Conservation (phyloP, 805 yeast species). For the Saccharomycopsis microspora region DNA sequence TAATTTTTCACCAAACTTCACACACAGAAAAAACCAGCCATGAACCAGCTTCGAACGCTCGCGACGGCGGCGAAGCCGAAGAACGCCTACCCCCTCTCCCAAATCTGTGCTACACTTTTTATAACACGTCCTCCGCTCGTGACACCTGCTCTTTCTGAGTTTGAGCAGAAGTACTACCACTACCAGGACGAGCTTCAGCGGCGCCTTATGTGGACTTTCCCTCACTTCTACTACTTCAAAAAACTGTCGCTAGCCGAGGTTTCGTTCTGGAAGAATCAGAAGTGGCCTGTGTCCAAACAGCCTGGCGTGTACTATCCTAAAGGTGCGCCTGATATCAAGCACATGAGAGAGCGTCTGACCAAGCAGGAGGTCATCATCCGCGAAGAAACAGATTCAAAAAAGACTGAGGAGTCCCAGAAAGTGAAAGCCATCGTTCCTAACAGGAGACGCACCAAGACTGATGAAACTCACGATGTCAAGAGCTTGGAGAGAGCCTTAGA, state of each 20-base stretch:
- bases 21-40: too few relatives aligned
- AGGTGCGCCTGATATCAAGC: conserved; percentile 79
- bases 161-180: conserved; percentile 64
- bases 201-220: conserved; percentile 96
- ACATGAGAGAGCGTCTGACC: conserved; percentile 77
- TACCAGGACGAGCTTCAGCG: conserved; percentile 82
- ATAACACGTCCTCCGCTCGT: conserved; percentile 71
- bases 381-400: conserved; percentile 9
- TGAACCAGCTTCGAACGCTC: too few relatives aligned
- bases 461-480: conserved; percentile 42
- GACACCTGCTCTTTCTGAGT: conserved; percentile 61
- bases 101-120: not conserved
- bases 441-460: conserved; percentile 71
- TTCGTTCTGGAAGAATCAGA: conserved; percentile 62
- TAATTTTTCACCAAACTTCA: too few relatives aligned
- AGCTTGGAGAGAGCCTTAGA: conserved; percentile 73
- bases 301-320: conserved; percentile 70
- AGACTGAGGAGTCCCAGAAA: conserved; percentile 23
- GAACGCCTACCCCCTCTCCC: too few relatives aligned
- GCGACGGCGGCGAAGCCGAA: too few relatives aligned
- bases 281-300: conserved; percentile 59
- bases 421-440: conserved; percentile 40
- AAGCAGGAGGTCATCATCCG: conserved; percentile 67
- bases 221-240: conserved; percentile 83
- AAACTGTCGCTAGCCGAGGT: conserved; percentile 85